phyloP scores from a whole-genome alignment of 2,329 filamentous ascomycete genomes.

The Ophiostoma ips region DNA sequence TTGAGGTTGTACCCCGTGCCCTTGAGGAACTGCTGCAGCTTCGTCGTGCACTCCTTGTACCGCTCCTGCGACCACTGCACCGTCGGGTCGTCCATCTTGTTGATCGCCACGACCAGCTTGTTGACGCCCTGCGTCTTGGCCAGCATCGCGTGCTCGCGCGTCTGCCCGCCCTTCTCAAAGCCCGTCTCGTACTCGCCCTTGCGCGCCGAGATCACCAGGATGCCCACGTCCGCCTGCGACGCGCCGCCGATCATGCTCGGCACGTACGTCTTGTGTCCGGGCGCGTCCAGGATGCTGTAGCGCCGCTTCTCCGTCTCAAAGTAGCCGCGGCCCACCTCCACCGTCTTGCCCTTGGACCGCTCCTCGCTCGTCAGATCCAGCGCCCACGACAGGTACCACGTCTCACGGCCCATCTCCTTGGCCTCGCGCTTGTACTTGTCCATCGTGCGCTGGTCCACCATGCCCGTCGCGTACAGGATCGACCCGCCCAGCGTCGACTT shows the following conservation, averaged over 20 bases:
- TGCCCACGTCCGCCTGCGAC: slow-evolving; percentile 84
- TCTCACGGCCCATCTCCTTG: slow-evolving; percentile 90
- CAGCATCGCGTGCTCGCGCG: slow-evolving; percentile 79
- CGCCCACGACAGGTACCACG: slow-evolving; percentile 98
- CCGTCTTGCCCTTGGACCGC: slow-evolving; percentile 89
- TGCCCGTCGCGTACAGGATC: slow-evolving; percentile 85
- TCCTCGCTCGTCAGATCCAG: slow-evolving; percentile 96
- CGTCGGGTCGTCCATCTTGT: slow-evolving; percentile 98
- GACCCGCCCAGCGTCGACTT: slow-evolving; percentile 93
- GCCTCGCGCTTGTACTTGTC: slow-evolving; percentile 97
- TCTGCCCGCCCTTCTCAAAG: slow-evolving; percentile 92
- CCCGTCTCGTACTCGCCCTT: slow-evolving; percentile 99
- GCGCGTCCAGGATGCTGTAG: slow-evolving; percentile 94
- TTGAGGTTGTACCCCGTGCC: slow-evolving; percentile 89
- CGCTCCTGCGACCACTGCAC: slow-evolving; percentile 91
- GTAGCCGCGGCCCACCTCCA: slow-evolving; percentile 89
- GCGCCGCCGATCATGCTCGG: slow-evolving; percentile 94
- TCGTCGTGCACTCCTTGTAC: slow-evolving; percentile 84
- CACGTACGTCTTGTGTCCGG: slow-evolving; percentile 95
- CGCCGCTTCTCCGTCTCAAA: slow-evolving; percentile 94
- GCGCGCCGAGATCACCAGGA: slow-evolving; percentile 87
- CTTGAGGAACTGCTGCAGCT: slow-evolving; percentile 79
- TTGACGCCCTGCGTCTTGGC: slow-evolving; percentile 98
- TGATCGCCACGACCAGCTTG: slow-evolving; percentile 87
- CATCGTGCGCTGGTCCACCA: slow-evolving; percentile 98